Evolutionary conservation across 495 filamentous ascomycete species (phyloP), one percentile per base, ranked within the genome.

Genomic region (Staphylotrichum tortipilum): DNA sequence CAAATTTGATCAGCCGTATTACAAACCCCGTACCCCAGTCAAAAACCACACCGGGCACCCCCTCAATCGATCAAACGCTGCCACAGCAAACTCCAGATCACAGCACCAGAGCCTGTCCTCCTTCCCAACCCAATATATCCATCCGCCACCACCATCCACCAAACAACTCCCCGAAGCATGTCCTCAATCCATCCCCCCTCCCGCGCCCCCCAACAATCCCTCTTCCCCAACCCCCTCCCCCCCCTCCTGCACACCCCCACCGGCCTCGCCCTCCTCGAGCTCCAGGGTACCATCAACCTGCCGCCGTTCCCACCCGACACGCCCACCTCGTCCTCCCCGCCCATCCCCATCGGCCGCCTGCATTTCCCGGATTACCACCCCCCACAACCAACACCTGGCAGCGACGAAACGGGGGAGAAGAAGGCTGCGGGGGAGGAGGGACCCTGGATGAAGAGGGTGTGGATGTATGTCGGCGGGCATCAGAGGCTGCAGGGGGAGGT

Each of bases 401-500:
- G 19, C 11, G 14, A 7, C 7, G 24, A n/a, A n/a, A n/a, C n/a
- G n/a, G n/a, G n/a, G 30, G 4, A 14, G 24, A 2, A 21, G 17
- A 12, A 41, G n/a, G n/a, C n/a, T n/a, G n/a, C n/a, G n/a, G n/a
- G n/a, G n/a, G n/a, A 65, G 2, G 23, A 70, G 41, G 80, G 74
- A 7, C 73, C 75, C 18, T 94, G 89, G 90, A 92, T 91, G 86
- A 92, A 89, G 66, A 71, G 76, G 31, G 88, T 87, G 22, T 87
- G 92, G 64, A 65, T 97, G 29, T 95, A 89, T 61, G 78, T 96
- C 5, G 92, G 92, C 10, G 76, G 82, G 64, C 85, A 96, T 60
- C 92, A 98, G 69, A 78, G 91, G 40, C 76, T 98, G 64, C 85
- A 81, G 1, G 92, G 92, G 9, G 89, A 97, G 64, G 82, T 94